A percentile compares a stretch with the other conserved stretches of the same genome.
Evolutionary conservation across 2,329 filamentous ascomycete genomes (phyloP).

Genomic region (Hymenoscyphus linearis): DNA sequence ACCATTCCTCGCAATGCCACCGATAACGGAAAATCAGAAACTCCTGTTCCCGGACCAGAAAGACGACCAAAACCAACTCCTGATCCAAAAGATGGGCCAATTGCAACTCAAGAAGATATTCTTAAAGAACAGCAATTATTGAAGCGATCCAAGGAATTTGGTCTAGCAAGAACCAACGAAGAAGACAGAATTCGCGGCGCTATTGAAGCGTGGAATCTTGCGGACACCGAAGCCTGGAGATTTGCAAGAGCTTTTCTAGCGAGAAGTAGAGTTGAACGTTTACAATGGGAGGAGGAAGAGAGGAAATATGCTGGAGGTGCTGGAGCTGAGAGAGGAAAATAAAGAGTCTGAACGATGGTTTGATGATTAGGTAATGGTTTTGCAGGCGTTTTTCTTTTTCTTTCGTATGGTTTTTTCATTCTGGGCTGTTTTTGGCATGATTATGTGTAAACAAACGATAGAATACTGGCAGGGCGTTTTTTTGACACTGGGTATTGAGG

Average conservation of each 20-base stretch:
- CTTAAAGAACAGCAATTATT: slow-evolving; percentile 52
- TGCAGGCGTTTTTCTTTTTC: background rate
- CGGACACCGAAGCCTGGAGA: slow-evolving; percentile 72
- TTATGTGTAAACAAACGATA: background rate
- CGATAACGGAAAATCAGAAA: slow-evolving; percentile 48
- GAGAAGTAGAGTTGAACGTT: slow-evolving; percentile 55
- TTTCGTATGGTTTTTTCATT: background rate
- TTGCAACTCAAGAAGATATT: slow-evolving; percentile 48
- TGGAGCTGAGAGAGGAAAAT: slow-evolving; percentile 35
- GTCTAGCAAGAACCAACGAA: slow-evolving; percentile 37
- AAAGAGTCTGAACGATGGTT: slow-evolving; percentile 29
- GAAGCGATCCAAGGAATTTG: slow-evolving; percentile 45
- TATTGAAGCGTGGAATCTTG: slow-evolving; percentile 63
- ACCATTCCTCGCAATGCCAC: slow-evolving; percentile 57
- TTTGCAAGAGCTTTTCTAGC: slow-evolving; percentile 66
- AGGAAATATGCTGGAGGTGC: slow-evolving; percentile 57
- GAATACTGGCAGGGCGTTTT: background rate
- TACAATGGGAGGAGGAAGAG: slow-evolving; percentile 67
- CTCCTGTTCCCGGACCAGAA: slow-evolving; percentile 54
- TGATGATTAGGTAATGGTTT: slow-evolving; percentile 17
- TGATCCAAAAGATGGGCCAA: slow-evolving; percentile 43
- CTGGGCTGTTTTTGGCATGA: background rate
- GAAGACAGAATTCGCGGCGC: slow-evolving; percentile 47
- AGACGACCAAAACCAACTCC: slow-evolving; percentile 46
- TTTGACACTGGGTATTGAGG: background rate